These are phyloP conservation scores for Pichia deserticola DNA, from an alignment of 805 yeast genomes.

Conservation along the genomic window DNA sequence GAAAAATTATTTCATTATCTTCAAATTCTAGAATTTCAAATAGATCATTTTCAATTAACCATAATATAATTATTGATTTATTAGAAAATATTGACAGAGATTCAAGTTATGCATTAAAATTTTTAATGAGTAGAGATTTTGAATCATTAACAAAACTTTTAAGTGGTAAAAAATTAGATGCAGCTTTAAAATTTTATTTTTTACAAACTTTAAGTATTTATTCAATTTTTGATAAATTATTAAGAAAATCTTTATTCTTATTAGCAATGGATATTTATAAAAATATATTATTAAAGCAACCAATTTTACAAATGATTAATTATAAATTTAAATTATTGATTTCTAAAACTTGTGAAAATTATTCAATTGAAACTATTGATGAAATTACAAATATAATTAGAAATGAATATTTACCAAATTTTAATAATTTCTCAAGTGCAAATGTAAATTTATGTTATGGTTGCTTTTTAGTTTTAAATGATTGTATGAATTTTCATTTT, in stretches of 20 bases:
- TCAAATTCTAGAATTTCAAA: too few species aligned
- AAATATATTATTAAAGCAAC: constrained; percentile 6
- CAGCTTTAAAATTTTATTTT: neutral
- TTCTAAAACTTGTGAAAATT: constrained; percentile 2
- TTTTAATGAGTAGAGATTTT: too few species aligned
- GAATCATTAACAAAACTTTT: too few species aligned
- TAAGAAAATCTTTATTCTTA: constrained; percentile 3
- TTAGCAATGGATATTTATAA: constrained; percentile 4
- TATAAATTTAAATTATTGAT: constrained; percentile 2
- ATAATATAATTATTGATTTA: too few species aligned
- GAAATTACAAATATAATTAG: constrained; percentile 4
- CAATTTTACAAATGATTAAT: neutral
- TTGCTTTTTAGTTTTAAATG: constrained; percentile 4
- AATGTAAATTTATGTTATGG: constrained; percentile 1
- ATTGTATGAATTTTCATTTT: constrained; percentile 9
- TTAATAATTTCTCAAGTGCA: neutral
- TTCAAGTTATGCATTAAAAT: too few species aligned
- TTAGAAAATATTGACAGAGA: too few species aligned
- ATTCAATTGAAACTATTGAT: neutral
- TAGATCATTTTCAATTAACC: too few species aligned
- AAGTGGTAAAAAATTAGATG: too few species aligned
- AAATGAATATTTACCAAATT: constrained; percentile 4
- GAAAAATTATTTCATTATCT: neutral
- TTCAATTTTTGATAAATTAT: constrained; percentile 5
- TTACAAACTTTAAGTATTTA: neutral